Evolutionary conservation across 257 asterid genomes (phyloP), one percentile per base, ranked within the genome.

Genomic region (Lavandula angustifolia): DNA sequence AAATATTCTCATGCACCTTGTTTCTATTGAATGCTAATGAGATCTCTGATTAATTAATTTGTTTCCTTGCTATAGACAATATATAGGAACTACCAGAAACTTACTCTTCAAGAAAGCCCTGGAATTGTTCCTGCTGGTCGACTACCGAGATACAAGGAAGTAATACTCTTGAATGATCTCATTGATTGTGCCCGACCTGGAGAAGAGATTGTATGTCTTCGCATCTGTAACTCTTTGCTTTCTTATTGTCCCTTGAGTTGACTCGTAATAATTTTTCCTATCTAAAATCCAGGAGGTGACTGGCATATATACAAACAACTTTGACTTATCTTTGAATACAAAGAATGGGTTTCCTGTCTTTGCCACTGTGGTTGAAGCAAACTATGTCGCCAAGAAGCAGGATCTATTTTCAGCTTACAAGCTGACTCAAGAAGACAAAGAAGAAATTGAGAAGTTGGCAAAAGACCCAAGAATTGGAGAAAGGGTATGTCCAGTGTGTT

Each of bases 71-170:
- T 76, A 70, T 78, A 94, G 99, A 90, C 99, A 62, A 78, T 94
- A 69, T 94, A 94, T 73, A 87, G 99, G 76, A 94, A 94, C 79
- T 94, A 87, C 79, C 99, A 94, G 86, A 94, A 87, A 75, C 91
- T 94, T 63, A 85, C 96, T 43, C 95, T 94, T 62, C 99, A 94
- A 78, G 99, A 94, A 78, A 90, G 97, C 80, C 99, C 99, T 9
- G 97, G 96, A 77, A 90, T 87, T 74, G 96, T 94, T 72, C 99
- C 97, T 71, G 96, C 97, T 67, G 99, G 99, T 53, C 92, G 99
- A 60, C 95, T 94, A 67, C 99, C 99, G 37, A 84, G 99, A 84
- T 84, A 84, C 89, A 94, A 94, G 87, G 99, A 94, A 94, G 95
- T 94, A 62, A 94, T 94, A 74, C 75, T 94, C 69, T 77, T 94